Base-by-base conservation (phyloP, 2,329 filamentous ascomycete species). In the Xylariaceae sp. region DNA sequence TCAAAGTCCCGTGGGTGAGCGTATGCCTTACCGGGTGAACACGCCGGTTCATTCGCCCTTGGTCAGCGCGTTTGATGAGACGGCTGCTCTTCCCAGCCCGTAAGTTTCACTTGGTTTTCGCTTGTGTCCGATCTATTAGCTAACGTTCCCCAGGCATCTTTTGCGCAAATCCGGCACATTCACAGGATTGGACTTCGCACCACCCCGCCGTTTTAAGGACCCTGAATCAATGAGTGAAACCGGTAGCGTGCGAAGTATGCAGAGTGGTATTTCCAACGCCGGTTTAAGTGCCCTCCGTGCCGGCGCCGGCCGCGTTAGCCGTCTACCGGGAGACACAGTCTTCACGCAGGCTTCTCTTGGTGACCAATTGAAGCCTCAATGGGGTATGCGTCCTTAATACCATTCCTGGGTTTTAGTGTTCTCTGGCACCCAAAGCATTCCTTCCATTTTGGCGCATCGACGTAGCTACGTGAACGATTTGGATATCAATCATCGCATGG, bases 281-380 rank as follows among this genome's bases (percentile, higher is more conserved):
- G 82, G 91, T 65, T 73, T 83, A 47, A 76, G 84, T 55, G 87
- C 89, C 63, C 85, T 96, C 63, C 88, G 91, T 59, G 81, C 75
- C 51, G 92, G 92, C 59, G 91, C 90, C 42, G 93, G 95, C 64
- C 88, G 92, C 57, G 83, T 97, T 59, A 94, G 89, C 67, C 85
- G 89, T 45, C 80, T 97, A 55, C 91, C 92, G 0, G 86, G 84
- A 52, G 90, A 92, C 60, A 82, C 86, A 41, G 89, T 96, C 52
- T 92, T 91, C 59, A 91, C 89, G 3, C 80, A 79, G 63, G 82
- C 87, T 33, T 83, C 90, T 51, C 71, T 93, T 68, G 71, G 75
- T 51, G 71, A 83, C 58, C 75, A 76, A 60, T 73, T 86, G 55
- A 85, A 84, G 71, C 83, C 82, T 41, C 71, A 73, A 47, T 85